Evolutionary conservation across 495 filamentous ascomycete genomes (phyloP), one percentile per base, ranked within the genome.

Genomic region (Aspergillus bridgeri): DNA sequence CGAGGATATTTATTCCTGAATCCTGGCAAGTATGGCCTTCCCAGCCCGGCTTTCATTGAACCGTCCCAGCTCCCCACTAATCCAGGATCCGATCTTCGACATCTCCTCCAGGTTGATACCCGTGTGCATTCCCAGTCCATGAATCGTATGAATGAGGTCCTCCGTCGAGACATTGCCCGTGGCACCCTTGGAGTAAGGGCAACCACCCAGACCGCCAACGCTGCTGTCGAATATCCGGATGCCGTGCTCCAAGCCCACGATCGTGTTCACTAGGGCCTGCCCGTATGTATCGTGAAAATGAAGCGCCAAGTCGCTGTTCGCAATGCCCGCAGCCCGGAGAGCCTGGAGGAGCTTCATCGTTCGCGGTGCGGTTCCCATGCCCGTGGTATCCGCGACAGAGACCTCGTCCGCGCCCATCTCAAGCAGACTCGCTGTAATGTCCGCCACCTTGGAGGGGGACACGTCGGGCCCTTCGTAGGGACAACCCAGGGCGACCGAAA

Each of bases 271-370:
- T 53, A 98, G 76, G 7, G 95, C 95, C 75, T 94, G 89, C 9
- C 92, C 95, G 71, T 95, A 99, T 5, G 95, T 99, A 65, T 98
- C 92, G 61, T 98, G 94, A 67, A 97, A 97, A 65, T 98, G 94
- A 70, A 96, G 84, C 2, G 93, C 92, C 2, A 98, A 63, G 63
- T 95, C 91, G 62, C 89, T 86, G 38, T 81, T 87, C 45, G 85
- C 79, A 48, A 98, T 86, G 0, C 92, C 90, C 4, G 91, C 89
- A 5, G 85, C 84, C 21, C 79, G 77, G 65, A 96, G 78, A 19
- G 89, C 84, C 53, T 79, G 76, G 56, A 95, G 72, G 43, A 95
- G 78, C 65, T 86, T 82, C 63, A 82, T 78, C 0, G 89, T 94
- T 21, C 87, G 79, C 1, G 91, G 90, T 20, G 87, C 90, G 0